Conservation (phyloP, 345 rosid genomes). For the Raphanus raphanistrum region DNA sequence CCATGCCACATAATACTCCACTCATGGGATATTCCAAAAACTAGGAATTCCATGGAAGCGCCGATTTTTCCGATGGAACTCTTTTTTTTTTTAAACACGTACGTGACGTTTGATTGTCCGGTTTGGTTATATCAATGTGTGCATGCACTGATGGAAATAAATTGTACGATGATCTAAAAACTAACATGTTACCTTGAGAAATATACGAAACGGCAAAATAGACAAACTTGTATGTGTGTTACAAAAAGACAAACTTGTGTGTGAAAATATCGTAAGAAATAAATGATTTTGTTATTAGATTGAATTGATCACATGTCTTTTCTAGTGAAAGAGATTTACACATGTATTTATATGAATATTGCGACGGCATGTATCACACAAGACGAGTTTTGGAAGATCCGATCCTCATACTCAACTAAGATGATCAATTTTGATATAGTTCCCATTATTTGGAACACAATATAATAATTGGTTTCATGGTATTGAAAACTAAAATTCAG, state of each 20-base stretch:
- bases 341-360: neutral
- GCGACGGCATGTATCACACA: neutral
- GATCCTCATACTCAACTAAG: neutral
- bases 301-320: too few species aligned
- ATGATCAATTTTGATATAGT: neutral
- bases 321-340: neutral
- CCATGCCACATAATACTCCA: too few species aligned
- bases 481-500: neutral
- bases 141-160: neutral
- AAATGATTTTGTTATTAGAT: neutral
- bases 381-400: neutral
- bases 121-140: slow-evolving; percentile 5
- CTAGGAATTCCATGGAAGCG: too few species aligned
- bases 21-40: slow-evolving; percentile 29
- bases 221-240: neutral
- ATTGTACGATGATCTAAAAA: neutral
- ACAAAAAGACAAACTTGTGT: too few species aligned
- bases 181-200: neutral
- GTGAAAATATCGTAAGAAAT: neutral
- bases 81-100: too few species aligned
- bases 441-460: neutral
- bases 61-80: too few species aligned
- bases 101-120: slow-evolving; percentile 4
- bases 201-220: neutral
- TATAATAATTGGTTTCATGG: neutral